phyloP scores from a whole-genome alignment of 441 rosid genomes.

The Euphorbia neoarborescens region DNA sequence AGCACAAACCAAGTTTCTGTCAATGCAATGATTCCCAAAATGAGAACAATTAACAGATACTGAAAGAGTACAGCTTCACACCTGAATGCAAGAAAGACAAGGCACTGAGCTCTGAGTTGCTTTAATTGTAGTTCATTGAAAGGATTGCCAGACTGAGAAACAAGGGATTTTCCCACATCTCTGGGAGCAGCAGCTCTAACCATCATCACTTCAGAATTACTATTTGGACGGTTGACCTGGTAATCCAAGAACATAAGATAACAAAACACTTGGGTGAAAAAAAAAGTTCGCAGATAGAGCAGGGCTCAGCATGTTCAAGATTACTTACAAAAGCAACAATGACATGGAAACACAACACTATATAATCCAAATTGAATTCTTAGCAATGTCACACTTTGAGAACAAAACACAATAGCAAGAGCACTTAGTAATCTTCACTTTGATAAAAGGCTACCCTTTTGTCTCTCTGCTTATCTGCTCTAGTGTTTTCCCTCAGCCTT shows the following conservation, averaged over 20 bases:
- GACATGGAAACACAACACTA: background rate
- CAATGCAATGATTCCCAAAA: slow-evolving; percentile 10
- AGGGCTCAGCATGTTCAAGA: background rate
- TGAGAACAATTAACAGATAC: slow-evolving; percentile 14
- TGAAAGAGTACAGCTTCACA: slow-evolving; percentile 22
- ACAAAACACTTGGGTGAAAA: background rate
- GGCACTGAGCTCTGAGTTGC: slow-evolving; percentile 97
- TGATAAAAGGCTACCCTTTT: background rate
- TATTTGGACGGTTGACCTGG: slow-evolving; percentile 52
- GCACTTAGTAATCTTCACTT: background rate
- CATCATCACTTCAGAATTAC: slow-evolving; percentile 39
- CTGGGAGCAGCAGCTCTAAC: slow-evolving; percentile 43
- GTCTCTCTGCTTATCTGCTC: background rate
- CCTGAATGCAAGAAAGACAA: slow-evolving; percentile 89
- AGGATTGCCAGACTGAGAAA: slow-evolving; percentile 53
- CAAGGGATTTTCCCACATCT: slow-evolving; percentile 62
- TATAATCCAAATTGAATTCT: background rate
- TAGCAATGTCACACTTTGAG: background rate
- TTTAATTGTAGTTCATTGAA: slow-evolving; percentile 86
- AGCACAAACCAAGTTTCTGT: background rate
- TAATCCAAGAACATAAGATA: slow-evolving; percentile 5
- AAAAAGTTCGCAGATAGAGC: background rate
- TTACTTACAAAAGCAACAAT: background rate
- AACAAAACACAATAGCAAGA: background rate
- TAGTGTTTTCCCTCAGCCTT: background rate